Percentiles rank a stretch among this genome's conserved stretches.
Conservation (phyloP, 495 filamentous ascomycete genomes). For the Penicillium canariense region DNA sequence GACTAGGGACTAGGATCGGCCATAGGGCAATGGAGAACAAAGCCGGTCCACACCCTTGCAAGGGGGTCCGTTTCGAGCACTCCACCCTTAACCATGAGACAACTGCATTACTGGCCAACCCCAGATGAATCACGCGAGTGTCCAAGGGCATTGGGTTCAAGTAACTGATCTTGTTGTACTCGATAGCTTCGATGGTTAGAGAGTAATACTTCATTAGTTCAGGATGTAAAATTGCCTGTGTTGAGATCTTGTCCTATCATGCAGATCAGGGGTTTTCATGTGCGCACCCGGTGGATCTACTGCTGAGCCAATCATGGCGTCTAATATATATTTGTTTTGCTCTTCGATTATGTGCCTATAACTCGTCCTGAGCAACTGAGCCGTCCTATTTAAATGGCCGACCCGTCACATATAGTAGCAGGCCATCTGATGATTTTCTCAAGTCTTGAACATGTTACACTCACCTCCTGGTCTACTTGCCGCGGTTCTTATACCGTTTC, state of each 20-base stretch:
- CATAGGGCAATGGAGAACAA: not conserved
- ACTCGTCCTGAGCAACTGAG: not conserved
- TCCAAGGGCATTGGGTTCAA: not conserved
- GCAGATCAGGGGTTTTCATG: slow-evolving; percentile 21
- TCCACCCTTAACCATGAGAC: no score
- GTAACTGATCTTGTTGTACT: not conserved
- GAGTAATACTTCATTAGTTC: not conserved
- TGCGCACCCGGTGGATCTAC: slow-evolving; percentile 12
- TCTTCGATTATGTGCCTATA: slow-evolving; percentile 12
- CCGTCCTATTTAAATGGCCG: slow-evolving; percentile 17
- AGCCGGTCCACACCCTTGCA: not conserved
- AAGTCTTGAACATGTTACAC: slow-evolving; percentile 15
- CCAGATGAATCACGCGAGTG: no score
- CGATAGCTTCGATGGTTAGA: not conserved
- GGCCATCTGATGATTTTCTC: not conserved
- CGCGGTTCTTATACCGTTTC: slow-evolving; percentile 7
- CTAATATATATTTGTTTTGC: slow-evolving; percentile 20
- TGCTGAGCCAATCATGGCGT: slow-evolving; percentile 22
- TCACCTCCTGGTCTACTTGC: slow-evolving; percentile 6
- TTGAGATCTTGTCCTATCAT: slow-evolving; percentile 17
- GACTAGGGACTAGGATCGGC: no score
- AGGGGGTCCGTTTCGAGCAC: not conserved
- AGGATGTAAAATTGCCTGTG: not conserved
- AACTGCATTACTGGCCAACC: no score
- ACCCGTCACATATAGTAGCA: not conserved